Base-by-base conservation (phyloP, 2,329 filamentous ascomycete species). In the Diaporthe sp. region DNA sequence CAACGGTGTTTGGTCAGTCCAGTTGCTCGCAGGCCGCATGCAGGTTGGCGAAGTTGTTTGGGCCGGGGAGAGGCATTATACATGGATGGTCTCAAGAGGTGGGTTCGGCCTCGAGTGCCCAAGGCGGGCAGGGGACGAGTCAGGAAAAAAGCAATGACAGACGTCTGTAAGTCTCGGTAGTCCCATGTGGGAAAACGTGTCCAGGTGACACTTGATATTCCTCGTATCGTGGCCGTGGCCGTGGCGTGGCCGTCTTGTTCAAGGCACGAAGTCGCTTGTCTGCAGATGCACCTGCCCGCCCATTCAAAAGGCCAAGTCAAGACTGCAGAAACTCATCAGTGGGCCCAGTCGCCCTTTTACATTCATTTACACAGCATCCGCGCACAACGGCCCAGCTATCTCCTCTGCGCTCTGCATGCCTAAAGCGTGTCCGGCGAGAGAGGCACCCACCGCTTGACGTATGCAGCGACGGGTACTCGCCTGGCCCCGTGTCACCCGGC, bases 391-490 rank as follows among this genome's bases (percentile, higher is more conserved):
- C 22, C 35, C 35, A 17, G 27, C 30, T 25, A 47, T 22, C 17
- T n/a, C 6, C 50, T 56, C 30, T 47, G 58, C 63, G 25, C 53
- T 30, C 35, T 25, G 27, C 58, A 35, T n/a, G 42, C 74, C 74
- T 68, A 44, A 69, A 70, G 32, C 42, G 74, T 72, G 59, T 51
- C 59, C 74, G 72, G 74, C 72, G 68, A 75, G 44, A 59, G 55
- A 75, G 74, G 74, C 74, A 72, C 17, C 74, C 59, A 51, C 19
- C 30, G 61, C 68, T 47, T 75, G 72, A 75, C 74, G 74, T 74
- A 61, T 69, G 61, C 65, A 32, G 56, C 70, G 25, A 35, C 47
- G n/a, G 35, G 25, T 4, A 44, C 19, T 32, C 47, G 56, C 47
- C 17, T 22, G 25, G 50, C 32, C 59, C 53, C 22, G 59, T 25